These are phyloP conservation scores for Panicum hallii DNA, from an alignment of 202 grass and related monocot species.

Conservation along the genomic window DNA sequence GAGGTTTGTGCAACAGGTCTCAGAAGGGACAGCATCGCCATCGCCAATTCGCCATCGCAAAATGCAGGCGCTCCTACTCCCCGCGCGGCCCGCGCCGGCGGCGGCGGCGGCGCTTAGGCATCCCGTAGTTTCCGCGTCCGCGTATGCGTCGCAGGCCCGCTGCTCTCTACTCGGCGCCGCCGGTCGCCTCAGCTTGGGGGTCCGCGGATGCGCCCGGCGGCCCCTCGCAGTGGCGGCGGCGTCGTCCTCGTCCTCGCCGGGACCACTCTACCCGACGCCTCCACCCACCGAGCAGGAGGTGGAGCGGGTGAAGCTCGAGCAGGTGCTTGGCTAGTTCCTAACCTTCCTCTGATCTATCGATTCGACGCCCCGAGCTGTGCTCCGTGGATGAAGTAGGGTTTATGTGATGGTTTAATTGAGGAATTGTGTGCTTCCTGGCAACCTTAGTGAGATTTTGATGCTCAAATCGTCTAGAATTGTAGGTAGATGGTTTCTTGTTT, in stretches of 20 bases:
- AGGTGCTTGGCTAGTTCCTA: conserved; percentile 47
- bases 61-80: conserved; percentile 61
- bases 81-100: conserved; percentile 39
- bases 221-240: conserved; percentile 16
- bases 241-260: conserved; percentile 27
- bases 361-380: neutral
- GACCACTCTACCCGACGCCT: conserved; percentile 57
- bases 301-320: conserved; percentile 61
- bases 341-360: conserved; percentile 17
- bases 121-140: neutral
- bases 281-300: conserved; percentile 46
- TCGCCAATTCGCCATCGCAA: conserved; percentile 21
- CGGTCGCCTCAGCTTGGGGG: conserved; percentile 18
- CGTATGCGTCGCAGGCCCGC: neutral
- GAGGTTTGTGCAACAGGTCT: neutral
- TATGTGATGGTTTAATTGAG: neutral
- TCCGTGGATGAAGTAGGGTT: conserved; percentile 41
- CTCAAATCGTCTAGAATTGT: neutral
- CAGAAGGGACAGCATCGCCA: conserved; percentile 26
- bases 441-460: neutral
- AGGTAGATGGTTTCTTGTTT: conserved; percentile 34
- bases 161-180: neutral
- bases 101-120: conserved; percentile 32
- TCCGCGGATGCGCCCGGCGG: conserved; percentile 27
- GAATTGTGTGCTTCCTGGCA: neutral